phyloP scores from a whole-genome alignment of 257 asterid species.

The Dorcoceras hygrometricum region DNA sequence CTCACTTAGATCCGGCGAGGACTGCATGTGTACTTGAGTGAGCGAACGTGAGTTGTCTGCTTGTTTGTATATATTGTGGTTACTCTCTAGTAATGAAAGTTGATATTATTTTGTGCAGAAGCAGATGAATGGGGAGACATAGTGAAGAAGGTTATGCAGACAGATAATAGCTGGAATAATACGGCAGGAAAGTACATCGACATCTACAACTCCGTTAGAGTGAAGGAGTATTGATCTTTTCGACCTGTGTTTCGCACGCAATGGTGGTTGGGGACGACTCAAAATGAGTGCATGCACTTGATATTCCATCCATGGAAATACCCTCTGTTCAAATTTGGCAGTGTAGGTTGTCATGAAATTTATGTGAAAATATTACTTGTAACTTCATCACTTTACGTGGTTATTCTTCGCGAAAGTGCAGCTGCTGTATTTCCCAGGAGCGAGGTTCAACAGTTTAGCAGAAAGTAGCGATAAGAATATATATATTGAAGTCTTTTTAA shows the following conservation, averaged over 20 bases:
- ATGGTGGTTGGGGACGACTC: background rate
- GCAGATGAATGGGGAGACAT: constrained; percentile 50
- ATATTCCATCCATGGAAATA: background rate
- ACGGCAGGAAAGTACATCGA: constrained; percentile 77
- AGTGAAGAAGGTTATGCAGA: constrained; percentile 55
- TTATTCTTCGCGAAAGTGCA: too few relatives aligned
- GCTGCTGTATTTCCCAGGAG: too few relatives aligned
- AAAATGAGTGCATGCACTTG: background rate
- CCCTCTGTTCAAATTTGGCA: background rate
- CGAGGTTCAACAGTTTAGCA: too few relatives aligned
- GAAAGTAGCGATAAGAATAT: too few relatives aligned
- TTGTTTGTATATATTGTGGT: background rate
- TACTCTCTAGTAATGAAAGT: background rate
- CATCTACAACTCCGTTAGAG: constrained; percentile 53
- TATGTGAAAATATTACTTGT: background rate
- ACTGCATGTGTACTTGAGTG: background rate
- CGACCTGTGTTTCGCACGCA: background rate
- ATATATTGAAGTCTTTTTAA: too few relatives aligned
- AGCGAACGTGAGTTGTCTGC: background rate
- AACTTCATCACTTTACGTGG: background rate
- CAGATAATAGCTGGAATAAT: constrained; percentile 77
- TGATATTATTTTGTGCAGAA: constrained; percentile 43
- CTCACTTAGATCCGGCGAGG: background rate
- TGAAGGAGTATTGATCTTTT: constrained; percentile 20
- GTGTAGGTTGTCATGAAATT: background rate